Conservation (phyloP, 495 filamentous ascomycete genomes). For the Podospora fimiseda region DNA sequence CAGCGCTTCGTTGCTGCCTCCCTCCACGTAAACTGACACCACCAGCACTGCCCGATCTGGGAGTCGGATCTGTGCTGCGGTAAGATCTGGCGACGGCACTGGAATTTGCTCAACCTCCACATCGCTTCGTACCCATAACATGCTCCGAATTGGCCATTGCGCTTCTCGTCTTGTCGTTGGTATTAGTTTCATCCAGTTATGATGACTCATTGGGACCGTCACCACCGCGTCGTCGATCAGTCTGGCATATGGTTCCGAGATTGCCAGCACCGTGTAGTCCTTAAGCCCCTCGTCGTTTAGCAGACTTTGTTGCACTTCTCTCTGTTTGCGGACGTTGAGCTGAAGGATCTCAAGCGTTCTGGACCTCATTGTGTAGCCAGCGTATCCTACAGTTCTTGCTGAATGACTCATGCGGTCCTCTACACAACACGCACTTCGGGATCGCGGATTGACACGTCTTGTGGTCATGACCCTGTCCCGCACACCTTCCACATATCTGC, state of each 20-base stretch:
- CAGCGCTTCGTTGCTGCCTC: constrained; percentile 2
- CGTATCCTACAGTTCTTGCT: too few species aligned
- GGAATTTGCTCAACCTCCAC: not conserved
- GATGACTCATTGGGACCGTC: not conserved
- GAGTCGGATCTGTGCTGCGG: constrained; percentile 1
- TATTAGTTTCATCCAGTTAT: constrained; percentile 3
- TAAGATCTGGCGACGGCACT: not conserved
- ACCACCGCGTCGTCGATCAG: not conserved
- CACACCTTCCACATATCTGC: too few species aligned
- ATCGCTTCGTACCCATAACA: constrained; percentile 4
- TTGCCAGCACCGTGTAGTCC: too few species aligned
- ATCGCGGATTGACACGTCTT: too few species aligned
- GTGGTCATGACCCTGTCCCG: too few species aligned
- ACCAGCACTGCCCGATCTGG: constrained; percentile 1
- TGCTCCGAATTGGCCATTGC: constrained; percentile 1
- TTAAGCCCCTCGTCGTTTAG: too few species aligned
- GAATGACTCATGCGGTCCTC: too few species aligned
- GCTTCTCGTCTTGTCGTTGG: not conserved
- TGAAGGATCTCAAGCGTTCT: too few species aligned
- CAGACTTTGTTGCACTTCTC: too few species aligned
- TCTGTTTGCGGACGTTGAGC: too few species aligned
- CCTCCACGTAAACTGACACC: constrained; percentile 11
- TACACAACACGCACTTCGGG: too few species aligned
- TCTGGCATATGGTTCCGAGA: not conserved
- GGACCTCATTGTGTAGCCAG: too few species aligned